Conservation (phyloP, 1,284 basidiomycete species). For the Irpex lacteus region DNA sequence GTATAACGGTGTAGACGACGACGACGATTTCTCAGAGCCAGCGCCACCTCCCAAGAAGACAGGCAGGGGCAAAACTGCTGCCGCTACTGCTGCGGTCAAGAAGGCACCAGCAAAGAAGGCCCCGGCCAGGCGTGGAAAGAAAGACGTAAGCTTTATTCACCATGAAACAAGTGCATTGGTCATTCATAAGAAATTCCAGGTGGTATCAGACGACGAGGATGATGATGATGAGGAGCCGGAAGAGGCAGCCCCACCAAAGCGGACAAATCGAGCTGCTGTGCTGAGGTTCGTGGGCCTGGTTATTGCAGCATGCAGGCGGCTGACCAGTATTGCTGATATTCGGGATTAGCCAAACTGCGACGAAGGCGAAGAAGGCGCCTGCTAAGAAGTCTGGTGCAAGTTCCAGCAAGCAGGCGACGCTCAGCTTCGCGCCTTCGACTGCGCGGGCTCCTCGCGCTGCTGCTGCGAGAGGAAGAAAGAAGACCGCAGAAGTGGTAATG, state of each 20-base stretch:
- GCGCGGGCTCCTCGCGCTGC: conserved; percentile 45
- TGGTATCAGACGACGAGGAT: conserved; percentile 46
- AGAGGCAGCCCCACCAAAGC: conserved; percentile 48
- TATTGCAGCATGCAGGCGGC: conserved; percentile 4
- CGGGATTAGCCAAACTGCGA: conserved; percentile 32
- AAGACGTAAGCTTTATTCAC: conserved; percentile 29
- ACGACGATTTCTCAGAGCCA: conserved; percentile 40
- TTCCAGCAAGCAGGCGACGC: conserved; percentile 48
- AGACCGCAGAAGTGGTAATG: conserved; percentile 26
- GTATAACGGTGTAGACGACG: conserved; percentile 20
- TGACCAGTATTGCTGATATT: conserved; percentile 16
- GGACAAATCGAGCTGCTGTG: conserved; percentile 64
- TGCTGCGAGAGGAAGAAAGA: conserved; percentile 25
- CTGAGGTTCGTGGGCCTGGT: conserved; percentile 43
- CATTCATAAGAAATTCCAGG: background rate
- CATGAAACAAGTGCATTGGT: background rate
- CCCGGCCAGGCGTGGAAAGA: conserved; percentile 47
- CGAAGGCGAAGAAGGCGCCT: conserved; percentile 55
- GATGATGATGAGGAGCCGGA: conserved; percentile 60
- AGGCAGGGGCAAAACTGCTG: conserved; percentile 29
- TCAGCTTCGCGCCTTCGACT: conserved; percentile 57
- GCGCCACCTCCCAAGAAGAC: conserved; percentile 53
- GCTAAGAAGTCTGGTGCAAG: conserved; percentile 49
- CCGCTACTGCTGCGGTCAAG: conserved; percentile 23
- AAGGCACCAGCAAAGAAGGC: conserved; percentile 43